Conservation (phyloP, 345 rosid species). For the Syzygium aromaticum region DNA sequence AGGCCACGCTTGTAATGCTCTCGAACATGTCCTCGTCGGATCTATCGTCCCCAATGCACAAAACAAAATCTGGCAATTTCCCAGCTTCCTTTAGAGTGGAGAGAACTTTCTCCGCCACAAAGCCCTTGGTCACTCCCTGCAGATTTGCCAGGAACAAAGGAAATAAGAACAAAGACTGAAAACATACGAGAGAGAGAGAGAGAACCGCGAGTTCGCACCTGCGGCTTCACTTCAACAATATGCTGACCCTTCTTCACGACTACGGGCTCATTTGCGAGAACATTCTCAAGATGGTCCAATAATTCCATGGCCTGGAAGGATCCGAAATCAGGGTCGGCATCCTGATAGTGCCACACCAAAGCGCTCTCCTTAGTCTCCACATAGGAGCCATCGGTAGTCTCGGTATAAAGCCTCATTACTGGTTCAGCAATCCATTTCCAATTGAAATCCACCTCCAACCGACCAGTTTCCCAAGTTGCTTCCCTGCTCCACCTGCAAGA, state of each 20-base stretch:
- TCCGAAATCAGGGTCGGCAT: constrained; percentile 15
- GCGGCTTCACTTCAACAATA: constrained; percentile 19
- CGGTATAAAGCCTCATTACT: constrained; percentile 15
- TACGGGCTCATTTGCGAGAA: constrained; percentile 13
- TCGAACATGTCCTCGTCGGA: constrained; percentile 67
- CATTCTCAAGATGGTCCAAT: constrained; percentile 17
- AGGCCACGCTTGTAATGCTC: constrained; percentile 24
- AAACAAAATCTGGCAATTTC: constrained; percentile 33
- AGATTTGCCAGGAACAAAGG: not conserved
- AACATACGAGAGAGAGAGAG: not conserved
- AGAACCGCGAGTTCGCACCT: not conserved
- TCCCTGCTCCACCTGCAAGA: constrained; percentile 8
- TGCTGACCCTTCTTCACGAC: constrained; percentile 16
- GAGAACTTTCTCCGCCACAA: constrained; percentile 40
- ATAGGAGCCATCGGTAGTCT: constrained; percentile 19
- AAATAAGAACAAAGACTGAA: not conserved
- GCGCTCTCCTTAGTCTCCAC: constrained; percentile 21
- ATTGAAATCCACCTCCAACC: not conserved
- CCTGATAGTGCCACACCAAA: constrained; percentile 17
- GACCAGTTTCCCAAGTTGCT: constrained; percentile 11
- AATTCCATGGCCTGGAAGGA: constrained; percentile 18
- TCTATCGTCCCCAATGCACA: constrained; percentile 61
- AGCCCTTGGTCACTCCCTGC: constrained; percentile 55
- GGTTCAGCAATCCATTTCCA: constrained; percentile 16
- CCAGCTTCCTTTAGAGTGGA: constrained; percentile 21